Conservation (phyloP, 2,329 filamentous ascomycete genomes). For the Biscogniauxia marginata region DNA sequence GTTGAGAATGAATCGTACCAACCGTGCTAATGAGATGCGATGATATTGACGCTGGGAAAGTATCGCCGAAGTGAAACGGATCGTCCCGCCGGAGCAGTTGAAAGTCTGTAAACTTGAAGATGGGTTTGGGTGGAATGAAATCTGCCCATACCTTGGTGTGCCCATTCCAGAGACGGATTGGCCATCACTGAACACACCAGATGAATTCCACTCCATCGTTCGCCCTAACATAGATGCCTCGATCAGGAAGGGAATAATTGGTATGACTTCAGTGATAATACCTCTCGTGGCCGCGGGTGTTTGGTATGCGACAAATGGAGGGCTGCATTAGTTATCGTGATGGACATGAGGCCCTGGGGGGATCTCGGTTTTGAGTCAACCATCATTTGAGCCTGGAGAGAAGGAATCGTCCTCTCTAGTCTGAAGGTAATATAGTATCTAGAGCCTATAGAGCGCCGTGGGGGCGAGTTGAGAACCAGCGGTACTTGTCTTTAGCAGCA, state of each 20-base stretch:
- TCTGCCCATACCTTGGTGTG: conserved; percentile 27
- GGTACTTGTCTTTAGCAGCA: neutral
- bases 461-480: neutral
- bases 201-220: conserved; percentile 21
- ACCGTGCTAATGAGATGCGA: neutral
- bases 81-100: conserved; percentile 26
- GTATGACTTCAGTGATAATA: conserved; percentile 17
- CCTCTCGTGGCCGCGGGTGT: conserved; percentile 17
- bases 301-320: conserved; percentile 18
- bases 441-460: no score
- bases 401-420: neutral
- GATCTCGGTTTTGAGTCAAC: neutral
- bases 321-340: conserved; percentile 10
- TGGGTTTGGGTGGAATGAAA: conserved; percentile 28
- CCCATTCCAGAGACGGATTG: conserved; percentile 23
- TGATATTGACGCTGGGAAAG: conserved; percentile 9
- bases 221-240: conserved; percentile 26
- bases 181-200: conserved; percentile 25
- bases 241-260: conserved; percentile 27
- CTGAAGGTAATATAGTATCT: neutral
- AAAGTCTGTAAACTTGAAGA: conserved; percentile 29
- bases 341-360: neutral
- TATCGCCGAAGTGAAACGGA: conserved; percentile 28
- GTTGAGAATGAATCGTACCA: neutral
- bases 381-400: neutral